Evolutionary conservation across 306 rosid genomes (phyloP).

Genomic region (Luffa acutangula): DNA sequence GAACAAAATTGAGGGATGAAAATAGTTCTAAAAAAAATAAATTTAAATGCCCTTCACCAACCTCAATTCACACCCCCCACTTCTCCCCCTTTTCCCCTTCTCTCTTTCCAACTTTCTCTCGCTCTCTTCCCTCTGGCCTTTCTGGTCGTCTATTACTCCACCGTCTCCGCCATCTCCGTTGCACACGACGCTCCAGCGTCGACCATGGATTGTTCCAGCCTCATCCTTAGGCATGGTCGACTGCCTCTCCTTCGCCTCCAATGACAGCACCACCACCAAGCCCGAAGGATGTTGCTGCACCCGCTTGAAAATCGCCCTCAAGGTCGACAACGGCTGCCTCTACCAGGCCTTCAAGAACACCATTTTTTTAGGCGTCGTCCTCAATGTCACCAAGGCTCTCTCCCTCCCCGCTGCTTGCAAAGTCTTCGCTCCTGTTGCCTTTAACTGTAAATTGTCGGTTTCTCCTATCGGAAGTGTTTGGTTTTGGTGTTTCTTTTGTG

Average conservation of each 20-base stretch:
- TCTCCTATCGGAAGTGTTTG: too few species aligned
- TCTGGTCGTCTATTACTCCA: slow-evolving; percentile 5
- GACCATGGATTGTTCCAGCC: slow-evolving; percentile 43
- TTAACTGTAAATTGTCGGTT: slow-evolving; percentile 59
- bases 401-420: slow-evolving; percentile 74
- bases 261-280: slow-evolving; percentile 44
- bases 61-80: neutral
- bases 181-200: slow-evolving; percentile 54
- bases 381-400: slow-evolving; percentile 59
- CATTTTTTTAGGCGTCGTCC: slow-evolving; percentile 50
- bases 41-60: neutral
- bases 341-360: slow-evolving; percentile 65
- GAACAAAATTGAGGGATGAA: too few species aligned
- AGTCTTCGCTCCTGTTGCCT: slow-evolving; percentile 49
- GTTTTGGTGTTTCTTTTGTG: too few species aligned
- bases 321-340: slow-evolving; percentile 49
- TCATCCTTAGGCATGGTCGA: slow-evolving; percentile 43
- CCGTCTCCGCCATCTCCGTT: slow-evolving; percentile 18
- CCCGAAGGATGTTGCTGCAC: slow-evolving; percentile 58
- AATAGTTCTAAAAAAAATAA: too few species aligned
- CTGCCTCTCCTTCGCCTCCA: slow-evolving; percentile 57
- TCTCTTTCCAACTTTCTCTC: slow-evolving; percentile 4
- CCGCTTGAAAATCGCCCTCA: slow-evolving; percentile 53
- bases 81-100: neutral
- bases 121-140: slow-evolving; percentile 17